Evolutionary conservation across 495 filamentous ascomycete genomes (phyloP).

Genomic region (Lepidopterella palustris): DNA sequence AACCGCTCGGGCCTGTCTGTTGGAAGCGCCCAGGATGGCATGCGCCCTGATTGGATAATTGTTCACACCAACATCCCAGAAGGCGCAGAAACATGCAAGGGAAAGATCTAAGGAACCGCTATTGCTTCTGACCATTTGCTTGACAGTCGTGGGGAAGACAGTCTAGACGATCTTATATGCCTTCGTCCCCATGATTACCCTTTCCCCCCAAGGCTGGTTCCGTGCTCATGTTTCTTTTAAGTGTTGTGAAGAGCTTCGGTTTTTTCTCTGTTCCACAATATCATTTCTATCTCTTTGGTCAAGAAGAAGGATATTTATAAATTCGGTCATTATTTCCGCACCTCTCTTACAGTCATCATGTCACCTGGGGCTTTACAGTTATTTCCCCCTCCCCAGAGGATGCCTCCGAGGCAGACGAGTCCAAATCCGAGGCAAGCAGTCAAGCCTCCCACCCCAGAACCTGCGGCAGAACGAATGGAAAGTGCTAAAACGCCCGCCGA

Average conservation of each 20-base stretch:
- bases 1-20: conserved; percentile 19
- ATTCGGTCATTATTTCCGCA: neutral
- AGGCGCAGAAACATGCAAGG: conserved; percentile 21
- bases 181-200: conserved; percentile 25
- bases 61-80: conserved; percentile 10
- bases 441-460: conserved; percentile 37
- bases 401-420: conserved; percentile 19
- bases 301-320: conserved; percentile 14
- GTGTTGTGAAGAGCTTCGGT: neutral
- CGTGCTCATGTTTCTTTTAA: neutral
- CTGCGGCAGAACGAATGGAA: conserved; percentile 33
- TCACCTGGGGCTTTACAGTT: conserved; percentile 44
- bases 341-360: conserved; percentile 24
- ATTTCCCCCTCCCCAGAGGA: conserved; percentile 46
- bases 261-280: neutral
- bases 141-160: neutral
- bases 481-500: conserved; percentile 24
- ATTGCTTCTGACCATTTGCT: conserved; percentile 20
- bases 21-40: conserved; percentile 25
- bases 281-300: neutral
- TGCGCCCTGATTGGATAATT: conserved; percentile 23
- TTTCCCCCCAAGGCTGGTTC: conserved; percentile 2
- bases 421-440: conserved; percentile 14
- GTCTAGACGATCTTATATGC: neutral
- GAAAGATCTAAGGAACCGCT: conserved; percentile 24